Evolutionary conservation across 345 rosid species (phyloP).

Genomic region (Hibiscus trionum): DNA sequence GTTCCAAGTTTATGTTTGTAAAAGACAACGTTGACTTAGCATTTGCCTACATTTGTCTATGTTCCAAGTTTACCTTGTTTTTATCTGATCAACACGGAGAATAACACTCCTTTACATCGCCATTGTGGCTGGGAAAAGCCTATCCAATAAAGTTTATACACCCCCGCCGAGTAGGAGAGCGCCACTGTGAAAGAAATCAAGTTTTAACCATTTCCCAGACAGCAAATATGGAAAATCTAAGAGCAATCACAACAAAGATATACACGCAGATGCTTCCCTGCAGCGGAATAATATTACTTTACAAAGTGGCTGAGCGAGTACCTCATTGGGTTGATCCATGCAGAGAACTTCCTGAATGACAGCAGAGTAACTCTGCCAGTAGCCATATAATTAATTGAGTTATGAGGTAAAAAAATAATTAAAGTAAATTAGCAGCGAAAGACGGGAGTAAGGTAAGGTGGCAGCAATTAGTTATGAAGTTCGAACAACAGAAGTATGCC

Average conservation of each 20-base stretch:
- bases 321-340: constrained; percentile 95
- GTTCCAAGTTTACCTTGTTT: not conserved
- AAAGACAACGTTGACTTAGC: not conserved
- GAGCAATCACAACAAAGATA: constrained; percentile 9
- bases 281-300: not conserved
- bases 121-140: constrained; percentile 77
- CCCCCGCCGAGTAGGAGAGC: constrained; percentile 93
- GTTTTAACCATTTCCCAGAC: constrained; percentile 28
- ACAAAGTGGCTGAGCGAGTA: constrained; percentile 10
- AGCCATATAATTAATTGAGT: not conserved
- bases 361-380: constrained; percentile 79
- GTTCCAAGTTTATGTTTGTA: no score
- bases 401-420: not conserved
- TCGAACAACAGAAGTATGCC: not conserved
- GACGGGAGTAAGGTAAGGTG: not conserved
- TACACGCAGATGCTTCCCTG: constrained; percentile 5
- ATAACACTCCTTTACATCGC: constrained; percentile 43
- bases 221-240: not conserved
- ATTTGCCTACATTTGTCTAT: not conserved
- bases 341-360: constrained; percentile 76
- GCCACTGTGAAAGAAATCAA: constrained; percentile 42
- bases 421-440: not conserved
- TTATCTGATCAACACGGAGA: not conserved
- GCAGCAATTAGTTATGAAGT: not conserved
- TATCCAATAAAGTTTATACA: constrained; percentile 75